Evolutionary conservation across 1,284 basidiomycete species (phyloP).

Genomic region (Tilletia setariae): DNA sequence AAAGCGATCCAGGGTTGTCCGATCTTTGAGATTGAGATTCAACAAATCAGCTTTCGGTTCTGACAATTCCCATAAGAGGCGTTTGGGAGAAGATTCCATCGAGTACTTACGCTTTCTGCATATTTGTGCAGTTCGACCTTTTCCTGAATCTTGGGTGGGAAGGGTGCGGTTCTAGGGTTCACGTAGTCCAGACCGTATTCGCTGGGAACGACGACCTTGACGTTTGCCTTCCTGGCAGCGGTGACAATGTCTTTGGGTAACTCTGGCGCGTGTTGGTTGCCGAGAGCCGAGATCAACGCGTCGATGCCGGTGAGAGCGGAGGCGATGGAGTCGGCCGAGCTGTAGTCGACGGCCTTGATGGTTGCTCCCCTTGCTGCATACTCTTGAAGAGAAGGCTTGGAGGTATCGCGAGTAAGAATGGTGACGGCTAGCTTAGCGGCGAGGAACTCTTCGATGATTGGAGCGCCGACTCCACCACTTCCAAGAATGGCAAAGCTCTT

Average conservation of each 20-base stretch:
- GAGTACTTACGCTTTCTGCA: not conserved
- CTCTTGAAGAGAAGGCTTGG: constrained; percentile 9
- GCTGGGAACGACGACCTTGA: too few relatives aligned
- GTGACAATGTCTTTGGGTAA: constrained; percentile 53
- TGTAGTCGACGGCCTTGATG: constrained; percentile 49
- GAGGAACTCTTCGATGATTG: constrained; percentile 18
- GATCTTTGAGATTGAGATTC: not conserved
- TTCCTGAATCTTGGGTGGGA: not conserved
- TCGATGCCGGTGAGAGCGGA: constrained; percentile 51
- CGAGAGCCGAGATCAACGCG: constrained; percentile 53
- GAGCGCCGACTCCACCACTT: constrained; percentile 23
- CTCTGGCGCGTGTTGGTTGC: constrained; percentile 32
- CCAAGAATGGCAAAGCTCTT: constrained; percentile 29
- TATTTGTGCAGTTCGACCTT: not conserved
- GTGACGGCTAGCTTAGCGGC: constrained; percentile 23
- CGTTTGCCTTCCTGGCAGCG: constrained; percentile 53
- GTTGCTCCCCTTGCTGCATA: constrained; percentile 20
- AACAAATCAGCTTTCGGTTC: not conserved
- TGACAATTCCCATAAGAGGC: not conserved
- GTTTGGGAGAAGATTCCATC: not conserved
- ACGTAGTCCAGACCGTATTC: constrained; percentile 22
- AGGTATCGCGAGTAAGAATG: too few relatives aligned
- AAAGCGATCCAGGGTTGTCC: constrained; percentile 1
- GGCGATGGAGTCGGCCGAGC: constrained; percentile 44
- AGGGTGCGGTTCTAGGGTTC: not conserved